Percentiles rank a stretch among this genome's conserved stretches.
Evolutionary conservation across 1,139 yeast genomes (phyloP).

Genomic region (Hansenula sp.): DNA sequence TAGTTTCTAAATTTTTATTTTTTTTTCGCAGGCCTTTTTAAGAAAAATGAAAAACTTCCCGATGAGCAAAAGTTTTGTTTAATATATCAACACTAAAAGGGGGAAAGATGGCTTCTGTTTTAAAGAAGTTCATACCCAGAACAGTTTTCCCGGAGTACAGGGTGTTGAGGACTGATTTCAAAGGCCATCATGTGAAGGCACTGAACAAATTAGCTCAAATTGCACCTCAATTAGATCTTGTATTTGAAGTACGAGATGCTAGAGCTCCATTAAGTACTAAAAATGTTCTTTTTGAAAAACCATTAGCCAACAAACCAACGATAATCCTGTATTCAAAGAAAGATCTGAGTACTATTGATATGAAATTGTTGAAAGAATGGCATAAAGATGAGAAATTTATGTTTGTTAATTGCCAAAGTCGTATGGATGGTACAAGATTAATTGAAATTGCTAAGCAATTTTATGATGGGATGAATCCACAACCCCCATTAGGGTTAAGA

Average conservation of each 20-base stretch:
- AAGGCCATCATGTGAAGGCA: conserved; percentile 89
- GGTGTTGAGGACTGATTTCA: conserved; percentile 72
- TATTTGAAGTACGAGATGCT: conserved; percentile 82
- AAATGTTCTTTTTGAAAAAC: conserved; percentile 73
- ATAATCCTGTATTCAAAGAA: conserved; percentile 66
- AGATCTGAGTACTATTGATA: conserved; percentile 37
- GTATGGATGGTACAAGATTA: conserved; percentile 47
- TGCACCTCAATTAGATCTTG: conserved; percentile 76
- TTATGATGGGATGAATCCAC: conserved; percentile 45
- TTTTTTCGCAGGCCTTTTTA: too few relatives aligned
- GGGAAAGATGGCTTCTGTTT: conserved; percentile 21
- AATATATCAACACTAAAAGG: too few relatives aligned
- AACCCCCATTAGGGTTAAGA: conserved; percentile 81
- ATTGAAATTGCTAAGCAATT: conserved; percentile 45
- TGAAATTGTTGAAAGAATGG: conserved; percentile 43
- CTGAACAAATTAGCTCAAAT: conserved; percentile 63
- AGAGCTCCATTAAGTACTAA: conserved; percentile 86
- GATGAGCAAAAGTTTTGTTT: too few relatives aligned
- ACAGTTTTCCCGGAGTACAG: conserved; percentile 62
- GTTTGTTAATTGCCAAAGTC: conserved; percentile 57
- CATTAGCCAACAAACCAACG: conserved; percentile 55
- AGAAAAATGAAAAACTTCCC: background rate
- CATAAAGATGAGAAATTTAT: conserved; percentile 54
- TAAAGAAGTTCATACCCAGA: conserved; percentile 32
- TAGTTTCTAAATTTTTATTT: background rate